Evolutionary conservation across 768 basidiomycete species (phyloP).

Genomic region (Phanerochaete carnosa): DNA sequence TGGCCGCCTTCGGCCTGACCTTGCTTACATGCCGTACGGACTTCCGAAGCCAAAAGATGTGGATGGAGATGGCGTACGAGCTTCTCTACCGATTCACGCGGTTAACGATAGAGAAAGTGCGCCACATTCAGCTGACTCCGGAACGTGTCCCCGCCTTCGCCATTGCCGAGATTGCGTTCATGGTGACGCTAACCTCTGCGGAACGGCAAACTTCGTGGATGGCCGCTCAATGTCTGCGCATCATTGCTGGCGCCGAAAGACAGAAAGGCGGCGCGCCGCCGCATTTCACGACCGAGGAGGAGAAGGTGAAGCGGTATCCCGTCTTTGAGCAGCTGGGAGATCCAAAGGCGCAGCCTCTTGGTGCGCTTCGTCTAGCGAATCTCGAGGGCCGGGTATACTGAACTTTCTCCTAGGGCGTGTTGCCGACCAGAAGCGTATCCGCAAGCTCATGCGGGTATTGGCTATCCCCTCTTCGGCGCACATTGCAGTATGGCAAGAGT

Average conservation of each 20-base stretch:
- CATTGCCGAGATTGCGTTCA: slow-evolving; percentile 68
- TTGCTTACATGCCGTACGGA: slow-evolving; percentile 60
- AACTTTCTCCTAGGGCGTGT: slow-evolving; percentile 53
- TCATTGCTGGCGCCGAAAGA: slow-evolving; percentile 65
- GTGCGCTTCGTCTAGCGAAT: slow-evolving; percentile 22
- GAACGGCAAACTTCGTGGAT: slow-evolving; percentile 63
- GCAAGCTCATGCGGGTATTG: slow-evolving; percentile 65
- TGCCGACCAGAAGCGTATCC: slow-evolving; percentile 75
- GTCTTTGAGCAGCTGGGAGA: slow-evolving; percentile 81
- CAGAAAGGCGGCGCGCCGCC: slow-evolving; percentile 55
- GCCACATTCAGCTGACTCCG: slow-evolving; percentile 46
- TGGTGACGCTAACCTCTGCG: slow-evolving; percentile 68
- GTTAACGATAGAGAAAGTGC: slow-evolving; percentile 40
- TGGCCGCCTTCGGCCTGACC: slow-evolving; percentile 51
- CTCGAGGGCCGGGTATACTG: background rate
- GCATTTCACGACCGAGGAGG: slow-evolving; percentile 51
- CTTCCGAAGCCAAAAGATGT: slow-evolving; percentile 60
- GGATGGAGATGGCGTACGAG: slow-evolving; percentile 62
- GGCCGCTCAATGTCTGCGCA: slow-evolving; percentile 66
- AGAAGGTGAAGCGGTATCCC: slow-evolving; percentile 63
- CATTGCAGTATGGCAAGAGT: slow-evolving; percentile 80
- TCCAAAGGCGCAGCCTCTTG: slow-evolving; percentile 64
- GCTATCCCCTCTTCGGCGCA: slow-evolving; percentile 64
- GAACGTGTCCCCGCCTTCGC: slow-evolving; percentile 61
- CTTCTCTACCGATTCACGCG: slow-evolving; percentile 53